Evolutionary conservation across 148 eudicot species (phyloP).

Genomic region (Polygonum aviculare): DNA sequence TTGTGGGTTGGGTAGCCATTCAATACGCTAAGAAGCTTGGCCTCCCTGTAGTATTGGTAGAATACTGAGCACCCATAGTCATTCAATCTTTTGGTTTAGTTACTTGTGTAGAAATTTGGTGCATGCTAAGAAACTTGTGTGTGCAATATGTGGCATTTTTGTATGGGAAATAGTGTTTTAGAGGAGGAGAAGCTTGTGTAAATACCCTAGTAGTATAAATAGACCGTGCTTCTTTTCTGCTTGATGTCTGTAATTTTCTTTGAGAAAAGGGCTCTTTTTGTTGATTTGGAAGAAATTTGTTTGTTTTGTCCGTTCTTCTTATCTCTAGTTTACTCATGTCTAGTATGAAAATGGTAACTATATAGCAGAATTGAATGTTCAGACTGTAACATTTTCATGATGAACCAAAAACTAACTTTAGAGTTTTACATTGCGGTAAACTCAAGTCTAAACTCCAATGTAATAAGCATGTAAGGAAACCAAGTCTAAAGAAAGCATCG

Average conservation of each 20-base stretch:
- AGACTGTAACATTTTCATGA: too few relatives aligned
- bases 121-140: not conserved
- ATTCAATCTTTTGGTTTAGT: not conserved
- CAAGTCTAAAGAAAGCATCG: too few relatives aligned
- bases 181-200: constrained; percentile 1
- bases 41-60: constrained; percentile 36
- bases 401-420: too few relatives aligned
- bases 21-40: constrained; percentile 65
- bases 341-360: too few relatives aligned
- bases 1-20: constrained; percentile 66
- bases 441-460: too few relatives aligned
- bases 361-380: too few relatives aligned
- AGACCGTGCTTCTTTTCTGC: not conserved
- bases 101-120: not conserved
- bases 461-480: too few relatives aligned
- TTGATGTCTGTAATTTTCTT: not conserved
- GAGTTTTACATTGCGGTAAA: too few relatives aligned
- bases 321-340: too few relatives aligned
- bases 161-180: not conserved
- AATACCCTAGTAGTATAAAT: constrained; percentile 1
- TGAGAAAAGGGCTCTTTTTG: not conserved
- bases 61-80: constrained; percentile 8
- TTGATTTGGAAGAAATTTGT: too few relatives aligned
- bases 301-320: too few relatives aligned
- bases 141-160: constrained; percentile 2